Conservation (phyloP, 768 basidiomycete species). For the Ramaria rubella region DNA sequence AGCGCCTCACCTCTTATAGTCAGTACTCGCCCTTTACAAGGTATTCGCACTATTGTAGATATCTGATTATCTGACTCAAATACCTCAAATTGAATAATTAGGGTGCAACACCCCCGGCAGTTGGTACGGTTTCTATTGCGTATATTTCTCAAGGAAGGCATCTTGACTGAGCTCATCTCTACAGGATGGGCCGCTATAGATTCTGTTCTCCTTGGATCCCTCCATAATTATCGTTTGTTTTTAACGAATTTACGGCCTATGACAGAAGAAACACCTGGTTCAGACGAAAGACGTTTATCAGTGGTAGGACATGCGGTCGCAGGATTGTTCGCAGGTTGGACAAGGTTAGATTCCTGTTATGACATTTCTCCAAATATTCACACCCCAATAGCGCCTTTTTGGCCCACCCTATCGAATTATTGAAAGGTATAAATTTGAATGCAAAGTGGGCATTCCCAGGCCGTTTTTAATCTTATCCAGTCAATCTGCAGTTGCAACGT, state of each 20-base stretch:
- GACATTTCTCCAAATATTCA: conserved; percentile 6
- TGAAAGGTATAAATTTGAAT: conserved; percentile 49
- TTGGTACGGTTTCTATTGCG: conserved; percentile 25
- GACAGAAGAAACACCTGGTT: conserved; percentile 44
- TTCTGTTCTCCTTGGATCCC: conserved; percentile 58
- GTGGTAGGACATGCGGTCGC: conserved; percentile 59
- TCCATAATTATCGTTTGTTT: conserved; percentile 67
- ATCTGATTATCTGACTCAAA: neutral
- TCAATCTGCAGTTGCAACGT: conserved; percentile 63
- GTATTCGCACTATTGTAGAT: conserved; percentile 10
- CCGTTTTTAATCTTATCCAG: conserved; percentile 23
- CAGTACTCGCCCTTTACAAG: conserved; percentile 62
- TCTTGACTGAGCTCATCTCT: neutral
- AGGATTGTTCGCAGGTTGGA: conserved; percentile 62
- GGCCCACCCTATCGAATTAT: conserved; percentile 70
- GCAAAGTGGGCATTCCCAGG: conserved; percentile 11
- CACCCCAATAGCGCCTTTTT: conserved; percentile 45
- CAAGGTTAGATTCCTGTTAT: conserved; percentile 40
- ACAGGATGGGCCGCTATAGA: conserved; percentile 62
- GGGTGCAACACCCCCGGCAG: conserved; percentile 63
- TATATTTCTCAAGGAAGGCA: neutral
- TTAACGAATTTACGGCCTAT: conserved; percentile 40
- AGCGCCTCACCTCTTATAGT: conserved; percentile 29
- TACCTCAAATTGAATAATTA: neutral
- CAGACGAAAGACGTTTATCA: conserved; percentile 46